These are phyloP conservation scores for Tubosaeta sp. DNA, from an alignment of 768 basidiomycete species.

Conservation along the genomic window DNA sequence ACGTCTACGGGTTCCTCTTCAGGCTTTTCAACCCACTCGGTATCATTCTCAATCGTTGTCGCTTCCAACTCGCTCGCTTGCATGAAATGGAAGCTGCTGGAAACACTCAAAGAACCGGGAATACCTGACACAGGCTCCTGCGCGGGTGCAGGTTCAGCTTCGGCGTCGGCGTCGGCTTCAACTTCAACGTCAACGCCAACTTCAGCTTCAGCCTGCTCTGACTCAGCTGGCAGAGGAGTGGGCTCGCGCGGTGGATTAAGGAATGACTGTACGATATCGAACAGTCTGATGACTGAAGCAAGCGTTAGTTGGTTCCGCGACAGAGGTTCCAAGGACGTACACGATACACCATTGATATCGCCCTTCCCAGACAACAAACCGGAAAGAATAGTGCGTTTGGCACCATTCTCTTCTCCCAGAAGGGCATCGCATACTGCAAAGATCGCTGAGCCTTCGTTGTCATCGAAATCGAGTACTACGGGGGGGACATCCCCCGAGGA, in stretches of 20 bases:
- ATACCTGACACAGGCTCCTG: constrained; percentile 38
- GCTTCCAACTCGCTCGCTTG: constrained; percentile 75
- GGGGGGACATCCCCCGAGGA: constrained; percentile 41
- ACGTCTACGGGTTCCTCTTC: constrained; percentile 28
- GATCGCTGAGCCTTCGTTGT: constrained; percentile 52
- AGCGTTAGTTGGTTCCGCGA: constrained; percentile 6
- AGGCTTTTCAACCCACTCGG: constrained; percentile 54
- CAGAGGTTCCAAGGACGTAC: constrained; percentile 39
- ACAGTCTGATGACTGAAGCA: constrained; percentile 54
- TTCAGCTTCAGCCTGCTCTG: constrained; percentile 23
- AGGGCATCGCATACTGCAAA: constrained; percentile 51
- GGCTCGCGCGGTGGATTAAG: constrained; percentile 44
- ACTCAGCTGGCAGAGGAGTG: constrained; percentile 31
- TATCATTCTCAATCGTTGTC: constrained; percentile 45
- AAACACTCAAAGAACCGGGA: constrained; percentile 34
- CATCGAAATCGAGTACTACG: constrained; percentile 40
- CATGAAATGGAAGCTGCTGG: constrained; percentile 73
- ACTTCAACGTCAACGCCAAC: constrained; percentile 28
- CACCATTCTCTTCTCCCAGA: constrained; percentile 49
- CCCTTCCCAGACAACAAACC: constrained; percentile 57
- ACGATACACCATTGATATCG: constrained; percentile 56
- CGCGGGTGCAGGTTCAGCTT: constrained; percentile 22
- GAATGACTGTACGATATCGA: constrained; percentile 52
- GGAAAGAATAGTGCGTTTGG: constrained; percentile 47
- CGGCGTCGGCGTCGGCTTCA: constrained; percentile 20